Base-by-base conservation (phyloP, 1,139 yeast genomes). In the Candida gigantensis region DNA sequence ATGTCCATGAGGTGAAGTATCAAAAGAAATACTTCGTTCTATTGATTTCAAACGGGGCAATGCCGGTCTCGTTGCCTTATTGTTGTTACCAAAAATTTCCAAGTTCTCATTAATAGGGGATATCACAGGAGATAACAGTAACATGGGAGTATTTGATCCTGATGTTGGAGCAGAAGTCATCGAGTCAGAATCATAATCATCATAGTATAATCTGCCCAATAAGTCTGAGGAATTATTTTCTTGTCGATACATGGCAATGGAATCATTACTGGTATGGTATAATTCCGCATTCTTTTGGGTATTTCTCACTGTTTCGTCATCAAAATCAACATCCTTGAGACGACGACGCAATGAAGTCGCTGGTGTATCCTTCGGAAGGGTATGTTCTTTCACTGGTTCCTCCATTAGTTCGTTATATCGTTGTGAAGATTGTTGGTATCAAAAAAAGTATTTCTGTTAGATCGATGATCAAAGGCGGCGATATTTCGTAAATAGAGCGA, bases 11-110 rank as follows among this genome's bases (percentile, higher is more conserved):
- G 51, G 45, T 1, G 60, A 47, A 6, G 82, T 76, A 47, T 79
- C 83, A 47, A 79, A 79, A 5, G 81, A 72, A 6, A 79, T 69
- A 14, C 80, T 74, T 40, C 61, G 37, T 36, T 57, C 62, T 35
- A 58, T 55, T 11, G 53, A 50, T n/a, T 37, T 39, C 21, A 36
- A 29, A 16, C 40, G 32, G 11, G 30, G 32, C 16, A 37, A 20
- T 18, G 28, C 28, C 5, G 45, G 46, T 18, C 40, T 24, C 1
- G 36, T 6, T 23, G n/a, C n/a, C n/a, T n/a, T n/a, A n/a, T n/a
- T n/a, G n/a, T 28, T 28, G 24, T 6, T 2, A 6, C 23, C n/a
- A 43, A 37, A 17, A 18, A 20, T n/a, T 13, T 33, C 25, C 25
- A 24, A 20, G 3, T 4, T 14, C 9, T 28, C 31, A 8, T 17